Conservation (phyloP, 805 yeast genomes). For the Barnettozyma wickerhamii region DNA sequence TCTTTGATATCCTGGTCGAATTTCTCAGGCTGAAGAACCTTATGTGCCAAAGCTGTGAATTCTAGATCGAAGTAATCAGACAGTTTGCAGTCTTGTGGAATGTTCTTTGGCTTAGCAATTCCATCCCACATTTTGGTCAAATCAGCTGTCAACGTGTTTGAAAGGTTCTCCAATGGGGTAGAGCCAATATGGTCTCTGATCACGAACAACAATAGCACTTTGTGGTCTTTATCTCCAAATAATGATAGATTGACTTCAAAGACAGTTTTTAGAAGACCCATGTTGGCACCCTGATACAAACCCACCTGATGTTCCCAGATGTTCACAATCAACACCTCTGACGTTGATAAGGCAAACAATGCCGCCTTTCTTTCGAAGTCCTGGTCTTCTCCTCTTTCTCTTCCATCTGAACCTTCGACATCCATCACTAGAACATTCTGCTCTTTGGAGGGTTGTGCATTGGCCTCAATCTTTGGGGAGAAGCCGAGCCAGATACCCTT, state of each 20-base stretch:
- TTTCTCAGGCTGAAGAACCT: slow-evolving; percentile 70
- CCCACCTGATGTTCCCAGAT: slow-evolving; percentile 98
- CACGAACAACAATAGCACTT: slow-evolving; percentile 75
- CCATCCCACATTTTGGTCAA: slow-evolving; percentile 73
- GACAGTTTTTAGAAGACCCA: slow-evolving; percentile 92
- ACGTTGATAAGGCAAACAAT: slow-evolving; percentile 85
- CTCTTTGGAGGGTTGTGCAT: slow-evolving; percentile 14
- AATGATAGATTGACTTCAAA: slow-evolving; percentile 90
- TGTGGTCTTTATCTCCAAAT: slow-evolving; percentile 62
- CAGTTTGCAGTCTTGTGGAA: slow-evolving; percentile 45
- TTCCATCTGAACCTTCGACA: slow-evolving; percentile 98
- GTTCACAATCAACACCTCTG: slow-evolving; percentile 86
- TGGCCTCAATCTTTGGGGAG: slow-evolving; percentile 37
- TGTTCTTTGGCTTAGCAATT: slow-evolving; percentile 67
- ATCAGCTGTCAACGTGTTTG: slow-evolving; percentile 66
- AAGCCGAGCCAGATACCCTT: slow-evolving; percentile 78
- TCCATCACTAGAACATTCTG: slow-evolving; percentile 68
- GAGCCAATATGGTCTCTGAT: slow-evolving; percentile 88
- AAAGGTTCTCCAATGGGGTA: slow-evolving; percentile 73
- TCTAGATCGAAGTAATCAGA: slow-evolving; percentile 80
- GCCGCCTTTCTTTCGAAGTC: slow-evolving; percentile 98
- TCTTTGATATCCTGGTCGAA: slow-evolving; percentile 56
- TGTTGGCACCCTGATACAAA: slow-evolving; percentile 93
- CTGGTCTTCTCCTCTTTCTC: slow-evolving; percentile 97
- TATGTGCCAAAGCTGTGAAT: slow-evolving; percentile 81